These are phyloP conservation scores for Pseudopithomyces chartarum DNA, from an alignment of 2,329 filamentous ascomycete genomes.

Conservation along the genomic window DNA sequence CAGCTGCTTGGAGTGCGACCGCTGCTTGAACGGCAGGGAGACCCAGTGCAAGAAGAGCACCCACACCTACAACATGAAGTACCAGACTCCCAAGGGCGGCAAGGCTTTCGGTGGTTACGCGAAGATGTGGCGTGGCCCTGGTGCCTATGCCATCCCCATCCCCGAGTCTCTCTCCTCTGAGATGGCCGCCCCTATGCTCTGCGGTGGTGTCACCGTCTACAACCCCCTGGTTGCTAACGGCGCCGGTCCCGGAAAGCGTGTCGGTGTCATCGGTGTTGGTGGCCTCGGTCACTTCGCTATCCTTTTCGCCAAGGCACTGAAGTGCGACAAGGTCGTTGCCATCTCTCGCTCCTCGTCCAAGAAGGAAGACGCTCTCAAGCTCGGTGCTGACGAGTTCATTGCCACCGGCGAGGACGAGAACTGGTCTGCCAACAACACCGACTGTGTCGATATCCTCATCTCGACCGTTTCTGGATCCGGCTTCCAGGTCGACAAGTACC, in stretches of 20 bases:
- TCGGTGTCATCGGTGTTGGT: constrained; percentile 74
- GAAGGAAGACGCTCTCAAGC: constrained; percentile 63
- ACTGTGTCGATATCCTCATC: constrained; percentile 63
- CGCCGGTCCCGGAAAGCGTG: constrained; percentile 77
- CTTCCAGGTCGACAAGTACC: constrained; percentile 64
- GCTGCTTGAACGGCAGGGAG: constrained; percentile 55
- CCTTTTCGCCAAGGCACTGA: constrained; percentile 72
- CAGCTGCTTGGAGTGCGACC: constrained; percentile 54
- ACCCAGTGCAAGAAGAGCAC: constrained; percentile 54
- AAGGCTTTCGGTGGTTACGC: constrained; percentile 68
- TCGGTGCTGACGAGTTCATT: constrained; percentile 67
- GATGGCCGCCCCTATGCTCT: constrained; percentile 78
- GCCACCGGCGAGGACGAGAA: constrained; percentile 62
- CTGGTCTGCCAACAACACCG: constrained; percentile 62
- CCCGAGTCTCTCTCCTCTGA: constrained; percentile 68
- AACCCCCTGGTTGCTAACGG: constrained; percentile 76
- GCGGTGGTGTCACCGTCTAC: constrained; percentile 80
- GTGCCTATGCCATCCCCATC: constrained; percentile 74
- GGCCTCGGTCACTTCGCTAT: constrained; percentile 76
- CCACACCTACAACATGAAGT: constrained; percentile 54
- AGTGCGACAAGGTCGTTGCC: constrained; percentile 68
- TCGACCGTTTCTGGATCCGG: constrained; percentile 61
- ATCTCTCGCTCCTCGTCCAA: constrained; percentile 66
- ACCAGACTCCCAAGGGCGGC: constrained; percentile 58
- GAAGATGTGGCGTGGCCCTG: constrained; percentile 71